Base-by-base conservation (phyloP, 2,329 filamentous ascomycete species). In the Neopestalotiopsis rosae region DNA sequence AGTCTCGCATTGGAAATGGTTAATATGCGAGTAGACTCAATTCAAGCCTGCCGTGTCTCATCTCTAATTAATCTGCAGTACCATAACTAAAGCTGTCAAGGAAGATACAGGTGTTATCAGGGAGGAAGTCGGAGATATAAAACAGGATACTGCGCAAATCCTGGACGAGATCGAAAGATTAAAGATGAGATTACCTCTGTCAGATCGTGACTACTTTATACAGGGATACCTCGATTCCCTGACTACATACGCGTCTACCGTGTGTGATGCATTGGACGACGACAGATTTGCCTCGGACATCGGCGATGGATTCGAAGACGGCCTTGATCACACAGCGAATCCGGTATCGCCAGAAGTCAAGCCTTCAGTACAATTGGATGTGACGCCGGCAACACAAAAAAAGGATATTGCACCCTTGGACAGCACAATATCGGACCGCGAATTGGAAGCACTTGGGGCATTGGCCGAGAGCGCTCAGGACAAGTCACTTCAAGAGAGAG, bases 1-100 rank as follows among this genome's bases (percentile, higher is more conserved):
- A 59, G 57, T 34, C 57, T 59, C 4, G 57, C 57, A 14, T 59
- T 59, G 57, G 57, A 59, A 34, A 59, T 59, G 57, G 57, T 59
- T 17, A 30, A 34, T 24, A 30, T 59, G 57, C 30, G 28, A 59
- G 57, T 59, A 30, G 7, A 34, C 6, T 30, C 57, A 6, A 59
- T 24, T 30, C 20, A 6, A 32, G n/a, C 12, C 24, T 17, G 6
- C 34, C 10, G 57, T 59, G n/a, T 30, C 14, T 5, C 14, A 0
- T 6, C 57, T 59, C 57, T 59, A 5, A 59, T 28, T 10, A 10
- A 5, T 30, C 0, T 14, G 10, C 57, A 59, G 57, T 12, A 30
- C 57, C 24, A 34, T 59, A 5, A 59, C 57, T 28, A 59, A 59
- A 24, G 57, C 57, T 9, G 57, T 59, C 17, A 59, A 59, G 24